Conservation (phyloP, 169 alveolate genomes). For the Eimeria brunetti region DNA sequence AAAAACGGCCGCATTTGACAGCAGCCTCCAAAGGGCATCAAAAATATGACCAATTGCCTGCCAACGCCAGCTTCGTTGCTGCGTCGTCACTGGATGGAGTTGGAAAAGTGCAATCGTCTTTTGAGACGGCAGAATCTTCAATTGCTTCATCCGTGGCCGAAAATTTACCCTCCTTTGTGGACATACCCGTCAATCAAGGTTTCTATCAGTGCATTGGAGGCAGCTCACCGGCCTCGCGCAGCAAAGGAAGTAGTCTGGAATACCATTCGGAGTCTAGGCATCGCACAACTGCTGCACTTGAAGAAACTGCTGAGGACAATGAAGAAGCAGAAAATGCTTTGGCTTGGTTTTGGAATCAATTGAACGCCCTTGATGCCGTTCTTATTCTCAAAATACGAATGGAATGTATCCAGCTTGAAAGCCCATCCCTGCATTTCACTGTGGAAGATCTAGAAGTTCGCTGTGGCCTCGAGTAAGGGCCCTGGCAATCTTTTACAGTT, state of each 20-base stretch:
- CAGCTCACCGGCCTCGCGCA: conserved; percentile 14
- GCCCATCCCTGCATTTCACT: conserved; percentile 52
- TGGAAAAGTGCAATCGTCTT: conserved; percentile 18
- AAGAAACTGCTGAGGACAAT: not conserved
- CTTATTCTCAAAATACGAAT: not conserved
- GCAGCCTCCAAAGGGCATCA: not conserved
- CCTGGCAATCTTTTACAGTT: not conserved
- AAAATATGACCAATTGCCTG: not conserved
- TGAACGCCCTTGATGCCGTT: conserved; percentile 8
- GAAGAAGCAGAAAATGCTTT: not conserved
- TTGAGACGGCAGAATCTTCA: conserved; percentile 28
- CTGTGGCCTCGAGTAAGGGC: conserved; percentile 38
- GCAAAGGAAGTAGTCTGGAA: not conserved
- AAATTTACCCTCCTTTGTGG: not conserved
- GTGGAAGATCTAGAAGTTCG: conserved; percentile 49
- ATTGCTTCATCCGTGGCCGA: not conserved
- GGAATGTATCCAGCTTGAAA: conserved; percentile 49
- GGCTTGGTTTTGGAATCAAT: conserved; percentile 7
- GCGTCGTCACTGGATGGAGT: not conserved
- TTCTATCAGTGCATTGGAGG: not conserved
- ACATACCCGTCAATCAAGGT: not conserved
- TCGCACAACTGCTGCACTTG: not conserved
- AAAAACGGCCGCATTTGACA: not conserved
- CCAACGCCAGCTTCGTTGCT: not conserved
- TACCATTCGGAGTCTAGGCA: not conserved